Evolutionary conservation across 441 rosid species (phyloP).

Genomic region (Erodium moschatum): DNA sequence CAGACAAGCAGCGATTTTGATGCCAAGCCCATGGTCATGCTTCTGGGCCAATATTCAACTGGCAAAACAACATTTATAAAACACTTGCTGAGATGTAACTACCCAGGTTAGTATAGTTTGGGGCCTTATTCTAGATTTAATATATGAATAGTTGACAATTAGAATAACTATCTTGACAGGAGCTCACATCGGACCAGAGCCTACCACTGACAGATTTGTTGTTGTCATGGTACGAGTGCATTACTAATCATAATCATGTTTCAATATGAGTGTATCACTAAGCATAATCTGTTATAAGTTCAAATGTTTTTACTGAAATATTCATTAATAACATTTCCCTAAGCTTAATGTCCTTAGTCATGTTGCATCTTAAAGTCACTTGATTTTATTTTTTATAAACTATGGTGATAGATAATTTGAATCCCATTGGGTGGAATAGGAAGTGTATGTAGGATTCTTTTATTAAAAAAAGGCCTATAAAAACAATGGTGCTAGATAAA

Average conservation of each 20-base stretch:
- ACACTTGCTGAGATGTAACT: conserved; percentile 70
- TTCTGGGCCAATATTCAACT: conserved; percentile 93
- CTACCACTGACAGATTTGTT: conserved; percentile 95
- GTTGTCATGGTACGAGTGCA: conserved; percentile 67
- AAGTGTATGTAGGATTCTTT: neutral
- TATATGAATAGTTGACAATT: conserved; percentile 12
- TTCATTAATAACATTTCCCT: neutral
- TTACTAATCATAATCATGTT: neutral
- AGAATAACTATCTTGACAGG: conserved; percentile 37
- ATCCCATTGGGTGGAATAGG: neutral
- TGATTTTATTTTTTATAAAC: neutral
- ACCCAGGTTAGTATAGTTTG: conserved; percentile 54
- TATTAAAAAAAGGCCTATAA: neutral
- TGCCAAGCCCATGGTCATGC: conserved; percentile 99
- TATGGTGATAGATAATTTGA: neutral
- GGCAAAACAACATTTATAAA: conserved; percentile 95
- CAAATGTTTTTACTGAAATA: neutral
- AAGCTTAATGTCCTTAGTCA: neutral
- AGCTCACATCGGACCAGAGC: conserved; percentile 96
- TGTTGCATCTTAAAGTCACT: too few relatives aligned
- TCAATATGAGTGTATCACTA: neutral
- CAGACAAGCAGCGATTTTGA: conserved; percentile 91
- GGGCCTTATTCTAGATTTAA: conserved; percentile 12
- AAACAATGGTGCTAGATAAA: neutral
- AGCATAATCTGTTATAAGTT: neutral